Percentiles rank a stretch among this genome's conserved stretches.
phyloP scores from a whole-genome alignment of 176 grass and related monocot genomes.

The Hsuehochloa calcarea region DNA sequence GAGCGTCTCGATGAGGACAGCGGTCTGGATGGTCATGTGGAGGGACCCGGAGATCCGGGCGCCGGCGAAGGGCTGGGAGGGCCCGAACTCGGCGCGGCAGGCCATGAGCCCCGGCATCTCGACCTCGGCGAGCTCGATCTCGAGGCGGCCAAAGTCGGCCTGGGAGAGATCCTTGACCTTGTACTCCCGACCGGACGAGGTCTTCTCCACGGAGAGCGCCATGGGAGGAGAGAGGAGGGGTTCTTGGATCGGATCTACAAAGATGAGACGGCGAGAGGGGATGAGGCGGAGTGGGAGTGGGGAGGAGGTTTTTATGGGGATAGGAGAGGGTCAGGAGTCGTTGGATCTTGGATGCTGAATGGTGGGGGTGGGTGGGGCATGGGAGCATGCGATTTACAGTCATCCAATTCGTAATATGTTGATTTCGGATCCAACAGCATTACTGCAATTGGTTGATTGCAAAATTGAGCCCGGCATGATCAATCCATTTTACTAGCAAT shows the following conservation, averaged over 20 bases:
- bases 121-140: constrained; percentile 91
- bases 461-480: no score
- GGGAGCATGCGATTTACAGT: background rate
- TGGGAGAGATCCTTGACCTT: constrained; percentile 96
- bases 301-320: constrained; percentile 25
- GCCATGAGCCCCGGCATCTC: constrained; percentile 98
- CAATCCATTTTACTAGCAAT: no score
- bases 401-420: no score
- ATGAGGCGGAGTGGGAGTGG: background rate
- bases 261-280: background rate
- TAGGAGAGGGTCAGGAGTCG: background rate
- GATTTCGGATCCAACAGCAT: no score
- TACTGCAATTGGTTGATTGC: no score
- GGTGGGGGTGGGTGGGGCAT: constrained; percentile 27
- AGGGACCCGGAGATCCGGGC: constrained; percentile 85
- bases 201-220: constrained; percentile 92
- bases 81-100: constrained; percentile 82
- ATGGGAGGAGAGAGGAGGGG: constrained; percentile 9
- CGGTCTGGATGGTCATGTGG: constrained; percentile 99
- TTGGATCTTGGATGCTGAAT: constrained; percentile 28
- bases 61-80: constrained; percentile 72
- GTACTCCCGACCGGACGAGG: constrained; percentile 76
- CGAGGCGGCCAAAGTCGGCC: constrained; percentile 86
- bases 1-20: constrained; percentile 96
- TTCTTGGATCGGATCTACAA: constrained; percentile 28